These are phyloP conservation scores for Botrytis cinerea DNA, from an alignment of 2,329 filamentous ascomycete genomes.

Conservation along the genomic window DNA sequence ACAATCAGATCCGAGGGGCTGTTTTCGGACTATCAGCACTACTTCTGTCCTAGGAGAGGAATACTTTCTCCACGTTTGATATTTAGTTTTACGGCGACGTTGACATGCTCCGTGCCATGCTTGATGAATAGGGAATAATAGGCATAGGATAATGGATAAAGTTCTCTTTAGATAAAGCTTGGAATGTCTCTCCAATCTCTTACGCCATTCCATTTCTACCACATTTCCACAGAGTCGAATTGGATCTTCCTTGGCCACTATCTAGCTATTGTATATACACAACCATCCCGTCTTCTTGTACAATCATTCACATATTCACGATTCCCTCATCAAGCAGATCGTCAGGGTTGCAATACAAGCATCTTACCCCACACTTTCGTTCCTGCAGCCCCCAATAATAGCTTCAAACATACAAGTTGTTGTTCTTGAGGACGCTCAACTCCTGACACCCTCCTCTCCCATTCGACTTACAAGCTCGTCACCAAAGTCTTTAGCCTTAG, in stretches of 20 bases:
- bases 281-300: neutral
- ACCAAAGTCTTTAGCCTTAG: conserved; percentile 1
- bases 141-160: neutral
- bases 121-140: conserved; percentile 1
- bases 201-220: neutral
- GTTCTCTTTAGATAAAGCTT: conserved; percentile 8
- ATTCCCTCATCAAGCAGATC: neutral
- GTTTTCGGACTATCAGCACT: conserved; percentile 2
- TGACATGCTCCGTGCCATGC: conserved; percentile 22
- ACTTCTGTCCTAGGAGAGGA: conserved; percentile 14
- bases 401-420: conserved; percentile 1
- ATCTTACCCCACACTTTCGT: conserved; percentile 33
- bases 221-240: neutral
- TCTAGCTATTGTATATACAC: neutral
- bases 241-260: neutral
- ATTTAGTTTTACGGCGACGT: conserved; percentile 2
- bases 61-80: conserved; percentile 24
- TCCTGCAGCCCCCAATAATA: conserved; percentile 27
- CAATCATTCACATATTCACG: neutral
- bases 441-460: neutral
- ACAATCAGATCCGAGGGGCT: conserved; percentile 6
- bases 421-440: neutral
- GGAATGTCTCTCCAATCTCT: neutral
- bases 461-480: neutral
- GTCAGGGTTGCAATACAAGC: conserved; percentile 20